phyloP scores from a whole-genome alignment of 306 rosid genomes.

The Casuarina glauca region DNA sequence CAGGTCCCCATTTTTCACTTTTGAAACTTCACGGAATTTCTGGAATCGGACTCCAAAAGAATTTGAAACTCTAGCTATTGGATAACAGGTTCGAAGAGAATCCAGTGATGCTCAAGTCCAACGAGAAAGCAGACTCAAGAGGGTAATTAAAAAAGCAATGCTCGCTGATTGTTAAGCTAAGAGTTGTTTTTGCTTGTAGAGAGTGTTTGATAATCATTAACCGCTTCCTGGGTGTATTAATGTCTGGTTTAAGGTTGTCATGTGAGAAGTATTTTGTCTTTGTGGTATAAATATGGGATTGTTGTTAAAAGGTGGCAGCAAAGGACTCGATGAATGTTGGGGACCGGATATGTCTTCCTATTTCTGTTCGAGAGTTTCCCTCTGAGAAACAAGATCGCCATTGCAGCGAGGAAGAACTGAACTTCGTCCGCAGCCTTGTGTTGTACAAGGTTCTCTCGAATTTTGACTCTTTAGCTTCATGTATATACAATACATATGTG shows the following conservation, averaged over 20 bases:
- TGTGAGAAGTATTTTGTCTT: constrained; percentile 7
- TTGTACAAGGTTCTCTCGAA: constrained; percentile 60
- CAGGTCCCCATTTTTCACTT: constrained; percentile 34
- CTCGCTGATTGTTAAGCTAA: not conserved
- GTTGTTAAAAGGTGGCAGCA: constrained; percentile 55
- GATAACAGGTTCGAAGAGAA: constrained; percentile 66
- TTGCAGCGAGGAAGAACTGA: constrained; percentile 54
- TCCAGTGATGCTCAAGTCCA: constrained; percentile 20
- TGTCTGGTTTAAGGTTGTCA: not conserved
- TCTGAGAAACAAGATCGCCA: constrained; percentile 31
- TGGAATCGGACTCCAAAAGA: not conserved
- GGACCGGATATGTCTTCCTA: constrained; percentile 71
- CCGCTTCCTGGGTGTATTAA: not conserved
- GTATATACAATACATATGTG: not conserved
- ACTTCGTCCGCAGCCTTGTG: constrained; percentile 55
- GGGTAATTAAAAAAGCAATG: constrained; percentile 36
- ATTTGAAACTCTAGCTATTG: not conserved
- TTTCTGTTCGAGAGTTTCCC: constrained; percentile 46
- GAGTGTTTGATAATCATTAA: not conserved
- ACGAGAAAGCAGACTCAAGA: constrained; percentile 38
- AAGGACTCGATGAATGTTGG: constrained; percentile 69
- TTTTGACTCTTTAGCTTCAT: constrained; percentile 6
- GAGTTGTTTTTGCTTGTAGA: not conserved
- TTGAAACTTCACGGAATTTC: not conserved
- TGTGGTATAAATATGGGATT: constrained; percentile 16